Percentiles rank a stretch among this genome's conserved stretches.
Conservation (phyloP, 768 basidiomycete genomes). For the Suillus placidus region DNA sequence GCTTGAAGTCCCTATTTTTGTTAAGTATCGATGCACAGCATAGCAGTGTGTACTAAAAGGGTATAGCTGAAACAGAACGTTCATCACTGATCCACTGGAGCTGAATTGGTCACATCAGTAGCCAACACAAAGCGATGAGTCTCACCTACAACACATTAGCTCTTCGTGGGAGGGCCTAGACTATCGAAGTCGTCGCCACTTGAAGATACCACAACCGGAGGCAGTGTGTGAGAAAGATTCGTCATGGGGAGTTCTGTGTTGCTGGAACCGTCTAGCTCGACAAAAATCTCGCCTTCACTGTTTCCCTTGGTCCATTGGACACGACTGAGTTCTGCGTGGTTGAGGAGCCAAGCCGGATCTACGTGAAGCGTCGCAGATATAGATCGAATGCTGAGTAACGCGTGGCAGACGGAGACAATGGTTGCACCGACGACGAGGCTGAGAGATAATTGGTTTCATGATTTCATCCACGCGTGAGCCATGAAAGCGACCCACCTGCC, state of each 20-base stretch:
- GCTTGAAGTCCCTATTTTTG: neutral
- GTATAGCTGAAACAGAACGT: neutral
- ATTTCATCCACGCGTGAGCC: neutral
- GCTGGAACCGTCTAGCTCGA: neutral
- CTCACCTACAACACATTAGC: neutral
- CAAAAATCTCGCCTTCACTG: conserved; percentile 36
- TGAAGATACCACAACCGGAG: neutral
- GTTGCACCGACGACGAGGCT: conserved; percentile 10
- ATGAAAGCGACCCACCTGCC: conserved; percentile 3
- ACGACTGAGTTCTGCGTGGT: conserved; percentile 45
- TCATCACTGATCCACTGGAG: neutral
- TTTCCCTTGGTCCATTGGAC: conserved; percentile 38
- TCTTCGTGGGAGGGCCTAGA: neutral
- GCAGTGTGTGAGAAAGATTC: neutral
- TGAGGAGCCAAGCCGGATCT: conserved; percentile 43
- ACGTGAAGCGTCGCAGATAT: conserved; percentile 41
- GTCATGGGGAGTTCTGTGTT: neutral
- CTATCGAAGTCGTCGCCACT: neutral
- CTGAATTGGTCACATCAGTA: neutral
- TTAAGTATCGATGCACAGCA: neutral
- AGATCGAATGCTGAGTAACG: conserved; percentile 42
- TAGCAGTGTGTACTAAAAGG: neutral
- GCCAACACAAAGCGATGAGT: neutral
- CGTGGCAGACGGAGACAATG: conserved; percentile 33
- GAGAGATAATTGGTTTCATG: neutral